Conservation (phyloP, 2,329 filamentous ascomycete genomes). For the Trichoderma koningiopsis region DNA sequence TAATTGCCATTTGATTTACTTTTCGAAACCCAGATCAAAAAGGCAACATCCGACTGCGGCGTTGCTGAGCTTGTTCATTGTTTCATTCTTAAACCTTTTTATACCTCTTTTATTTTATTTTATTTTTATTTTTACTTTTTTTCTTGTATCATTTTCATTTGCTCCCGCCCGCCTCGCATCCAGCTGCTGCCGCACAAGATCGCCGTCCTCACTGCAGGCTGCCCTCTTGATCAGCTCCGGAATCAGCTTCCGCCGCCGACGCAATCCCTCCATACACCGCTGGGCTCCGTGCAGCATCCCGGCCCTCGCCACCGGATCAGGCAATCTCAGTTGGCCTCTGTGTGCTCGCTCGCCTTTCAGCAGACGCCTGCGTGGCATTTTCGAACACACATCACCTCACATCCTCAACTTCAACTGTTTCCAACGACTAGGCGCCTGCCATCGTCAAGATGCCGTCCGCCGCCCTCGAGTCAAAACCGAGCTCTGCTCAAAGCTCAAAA, state of each 20-base stretch:
- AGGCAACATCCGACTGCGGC: conserved; percentile 1
- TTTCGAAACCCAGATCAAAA: neutral
- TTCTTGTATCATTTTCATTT: neutral
- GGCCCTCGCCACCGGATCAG: conserved; percentile 14
- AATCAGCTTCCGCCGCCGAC: conserved; percentile 19
- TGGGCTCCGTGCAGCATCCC: conserved; percentile 17
- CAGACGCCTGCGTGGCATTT: neutral
- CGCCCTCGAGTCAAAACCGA: conserved; percentile 39
- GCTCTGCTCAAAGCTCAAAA: conserved; percentile 51
- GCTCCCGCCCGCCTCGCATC: conserved; percentile 1
- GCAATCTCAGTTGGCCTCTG: conserved; percentile 1
- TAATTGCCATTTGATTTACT: neutral
- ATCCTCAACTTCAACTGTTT: neutral
- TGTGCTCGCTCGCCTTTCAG: neutral
- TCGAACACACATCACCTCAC: neutral
- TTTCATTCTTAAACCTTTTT: neutral
- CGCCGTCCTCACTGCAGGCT: neutral
- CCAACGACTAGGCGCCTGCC: neutral
- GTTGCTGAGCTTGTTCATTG: neutral
- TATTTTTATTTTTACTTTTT: neutral
- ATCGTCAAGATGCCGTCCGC: conserved; percentile 39
- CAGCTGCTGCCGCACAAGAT: conserved; percentile 8
- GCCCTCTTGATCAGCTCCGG: conserved; percentile 2
- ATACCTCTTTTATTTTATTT: neutral
- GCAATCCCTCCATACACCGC: conserved; percentile 15